phyloP scores from a whole-genome alignment of 2,329 filamentous ascomycete species.

The Fonsecaea multimorphosa region DNA sequence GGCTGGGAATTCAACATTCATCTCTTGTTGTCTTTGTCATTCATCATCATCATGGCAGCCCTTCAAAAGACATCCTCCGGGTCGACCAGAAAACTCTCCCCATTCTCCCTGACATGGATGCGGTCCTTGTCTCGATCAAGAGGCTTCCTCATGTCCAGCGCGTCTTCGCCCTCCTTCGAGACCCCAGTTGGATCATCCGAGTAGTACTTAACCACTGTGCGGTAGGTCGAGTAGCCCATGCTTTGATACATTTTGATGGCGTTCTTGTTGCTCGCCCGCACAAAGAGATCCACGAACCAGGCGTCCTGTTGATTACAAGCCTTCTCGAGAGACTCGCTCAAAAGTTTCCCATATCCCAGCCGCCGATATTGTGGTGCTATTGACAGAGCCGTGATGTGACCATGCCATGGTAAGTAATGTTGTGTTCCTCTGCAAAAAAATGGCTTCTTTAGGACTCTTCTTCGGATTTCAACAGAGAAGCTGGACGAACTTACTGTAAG shows the following conservation, averaged over 20 bases:
- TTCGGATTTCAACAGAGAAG: not conserved
- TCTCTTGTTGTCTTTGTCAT: not conserved
- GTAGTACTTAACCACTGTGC: slow-evolving; percentile 90
- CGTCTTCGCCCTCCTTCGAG: slow-evolving; percentile 72
- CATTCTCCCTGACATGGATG: slow-evolving; percentile 79
- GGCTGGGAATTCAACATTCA: not conserved
- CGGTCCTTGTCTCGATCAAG: slow-evolving; percentile 78
- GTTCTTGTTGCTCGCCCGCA: slow-evolving; percentile 83
- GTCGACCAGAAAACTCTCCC: slow-evolving; percentile 76
- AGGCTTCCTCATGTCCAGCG: slow-evolving; percentile 95
- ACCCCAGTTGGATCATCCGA: slow-evolving; percentile 76
- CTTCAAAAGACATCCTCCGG: slow-evolving; percentile 77
- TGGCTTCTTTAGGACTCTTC: slow-evolving; percentile 3
- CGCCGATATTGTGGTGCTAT: slow-evolving; percentile 86
- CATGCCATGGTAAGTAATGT: slow-evolving; percentile 99
- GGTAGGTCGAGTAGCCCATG: slow-evolving; percentile 90
- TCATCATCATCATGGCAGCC: not conserved
- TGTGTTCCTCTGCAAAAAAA: slow-evolving; percentile 58
- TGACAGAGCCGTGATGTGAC: slow-evolving; percentile 94
- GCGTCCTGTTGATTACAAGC: slow-evolving; percentile 80
- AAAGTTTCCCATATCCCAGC: slow-evolving; percentile 81
- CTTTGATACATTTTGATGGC: slow-evolving; percentile 88
- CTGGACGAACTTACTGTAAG: slow-evolving; percentile 61
- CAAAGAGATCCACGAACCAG: slow-evolving; percentile 96
- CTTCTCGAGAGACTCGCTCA: slow-evolving; percentile 81